These are phyloP conservation scores for Urtica urens DNA, from an alignment of 306 rosid genomes.

Conservation along the genomic window DNA sequence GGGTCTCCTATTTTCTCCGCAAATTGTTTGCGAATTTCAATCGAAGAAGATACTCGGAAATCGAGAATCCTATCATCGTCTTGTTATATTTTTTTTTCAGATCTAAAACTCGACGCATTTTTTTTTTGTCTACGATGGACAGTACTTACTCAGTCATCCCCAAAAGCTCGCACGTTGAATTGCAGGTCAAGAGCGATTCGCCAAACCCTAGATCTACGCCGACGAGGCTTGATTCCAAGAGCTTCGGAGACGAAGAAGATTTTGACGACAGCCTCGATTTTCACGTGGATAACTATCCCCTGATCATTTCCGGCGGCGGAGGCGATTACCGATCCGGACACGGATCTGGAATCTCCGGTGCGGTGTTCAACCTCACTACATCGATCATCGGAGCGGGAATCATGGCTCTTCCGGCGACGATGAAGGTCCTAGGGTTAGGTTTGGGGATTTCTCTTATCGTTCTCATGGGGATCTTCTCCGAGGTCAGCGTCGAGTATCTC, in stretches of 20 bases:
- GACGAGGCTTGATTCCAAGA: conserved; percentile 43
- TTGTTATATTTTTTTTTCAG: conserved; percentile 11
- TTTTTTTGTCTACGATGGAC: conserved; percentile 27
- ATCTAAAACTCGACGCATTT: conserved; percentile 14
- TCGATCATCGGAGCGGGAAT: conserved; percentile 89
- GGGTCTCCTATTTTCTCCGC: conserved; percentile 2
- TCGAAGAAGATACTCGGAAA: no score
- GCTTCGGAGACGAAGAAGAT: conserved; percentile 15
- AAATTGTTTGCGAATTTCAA: no score
- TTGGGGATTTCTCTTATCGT: conserved; percentile 55
- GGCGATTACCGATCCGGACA: conserved; percentile 29
- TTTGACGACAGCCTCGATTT: conserved; percentile 41
- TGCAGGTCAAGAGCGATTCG: conserved; percentile 39
- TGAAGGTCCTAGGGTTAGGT: conserved; percentile 85
- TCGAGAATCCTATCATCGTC: no score
- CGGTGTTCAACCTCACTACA: conserved; percentile 82
- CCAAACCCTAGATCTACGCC: conserved; percentile 12
- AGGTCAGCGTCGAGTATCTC: conserved; percentile 67
- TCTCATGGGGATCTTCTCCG: conserved; percentile 72
- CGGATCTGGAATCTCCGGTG: conserved; percentile 68
- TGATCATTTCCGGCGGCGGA: no score
- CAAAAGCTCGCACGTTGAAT: conserved; percentile 46
- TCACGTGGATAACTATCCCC: conserved; percentile 53
- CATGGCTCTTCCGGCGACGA: conserved; percentile 93
- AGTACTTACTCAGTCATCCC: conserved; percentile 47